A percentile compares a stretch with the other conserved stretches of the same genome.
Conservation (phyloP, 2,329 filamentous ascomycete species). For the Cladosporium sp. region DNA sequence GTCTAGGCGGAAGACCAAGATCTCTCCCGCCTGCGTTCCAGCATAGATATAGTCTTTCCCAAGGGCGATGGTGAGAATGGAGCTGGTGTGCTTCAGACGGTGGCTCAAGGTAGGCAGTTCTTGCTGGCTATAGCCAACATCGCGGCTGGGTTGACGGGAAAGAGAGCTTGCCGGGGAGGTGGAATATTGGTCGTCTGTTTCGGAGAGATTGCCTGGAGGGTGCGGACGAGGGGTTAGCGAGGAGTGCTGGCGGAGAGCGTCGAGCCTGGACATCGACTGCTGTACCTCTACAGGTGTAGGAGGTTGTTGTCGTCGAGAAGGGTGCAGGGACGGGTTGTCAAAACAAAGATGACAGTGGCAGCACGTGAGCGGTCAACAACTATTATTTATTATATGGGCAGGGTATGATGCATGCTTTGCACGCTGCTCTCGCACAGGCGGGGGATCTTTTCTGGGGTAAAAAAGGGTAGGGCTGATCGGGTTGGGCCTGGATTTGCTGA, state of each 20-base stretch:
- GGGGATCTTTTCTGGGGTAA: slow-evolving; percentile 9
- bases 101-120: slow-evolving; percentile 63
- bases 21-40: slow-evolving; percentile 89
- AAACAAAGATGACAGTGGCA: not conserved
- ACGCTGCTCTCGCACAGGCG: slow-evolving; percentile 1
- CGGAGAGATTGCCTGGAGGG: slow-evolving; percentile 9
- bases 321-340: not conserved
- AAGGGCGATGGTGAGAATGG: slow-evolving; percentile 77
- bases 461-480: not conserved
- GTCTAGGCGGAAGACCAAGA: slow-evolving; percentile 82
- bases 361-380: no score
- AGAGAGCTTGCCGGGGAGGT: slow-evolving; percentile 12
- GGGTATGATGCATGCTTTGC: slow-evolving; percentile 4
- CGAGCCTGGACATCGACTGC: slow-evolving; percentile 12
- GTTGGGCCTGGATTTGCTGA: no score
- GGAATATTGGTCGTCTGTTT: slow-evolving; percentile 12
- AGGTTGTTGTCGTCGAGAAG: not conserved
- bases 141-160: slow-evolving; percentile 22
- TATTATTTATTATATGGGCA: no score
- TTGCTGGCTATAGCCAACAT: slow-evolving; percentile 21
- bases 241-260: slow-evolving; percentile 12
- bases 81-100: slow-evolving; percentile 70
- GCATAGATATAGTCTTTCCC: slow-evolving; percentile 81
- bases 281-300: not conserved
- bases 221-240: slow-evolving; percentile 13